Percentiles rank a stretch among this genome's conserved stretches.
phyloP scores from a whole-genome alignment of 2,329 filamentous ascomycete genomes.

The Penicillium sp. region DNA sequence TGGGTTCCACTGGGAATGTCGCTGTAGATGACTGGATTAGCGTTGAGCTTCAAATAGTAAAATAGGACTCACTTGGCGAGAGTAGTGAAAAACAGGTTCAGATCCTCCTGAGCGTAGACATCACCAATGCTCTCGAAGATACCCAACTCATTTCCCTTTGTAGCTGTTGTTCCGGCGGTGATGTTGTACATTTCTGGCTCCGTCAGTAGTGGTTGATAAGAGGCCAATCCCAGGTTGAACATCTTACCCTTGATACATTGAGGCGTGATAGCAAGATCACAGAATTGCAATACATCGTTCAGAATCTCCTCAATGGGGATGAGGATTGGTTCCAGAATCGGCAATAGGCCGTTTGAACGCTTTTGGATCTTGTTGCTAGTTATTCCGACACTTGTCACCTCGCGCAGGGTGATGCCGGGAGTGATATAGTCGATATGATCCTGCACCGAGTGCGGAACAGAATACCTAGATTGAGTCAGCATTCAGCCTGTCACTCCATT shows the following conservation, averaged over 20 bases:
- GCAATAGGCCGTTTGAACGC: slow-evolving; percentile 23
- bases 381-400: slow-evolving; percentile 24
- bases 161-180: slow-evolving; percentile 38
- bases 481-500: not conserved
- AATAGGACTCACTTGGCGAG: slow-evolving; percentile 29
- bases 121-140: slow-evolving; percentile 49
- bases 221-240: not conserved
- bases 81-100: slow-evolving; percentile 43
- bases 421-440: slow-evolving; percentile 36
- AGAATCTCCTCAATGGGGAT: slow-evolving; percentile 23
- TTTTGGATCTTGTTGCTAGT: slow-evolving; percentile 16
- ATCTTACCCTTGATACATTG: slow-evolving; percentile 38
- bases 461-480: slow-evolving; percentile 21
- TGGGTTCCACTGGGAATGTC: slow-evolving; percentile 42
- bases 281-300: slow-evolving; percentile 20
- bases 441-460: slow-evolving; percentile 29
- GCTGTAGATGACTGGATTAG: slow-evolving; percentile 7
- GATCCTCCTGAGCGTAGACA: slow-evolving; percentile 47
- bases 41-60: too few relatives aligned
- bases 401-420: slow-evolving; percentile 35
- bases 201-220: not conserved
- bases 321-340: slow-evolving; percentile 27
- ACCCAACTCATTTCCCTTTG: slow-evolving; percentile 45
- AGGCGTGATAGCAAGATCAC: slow-evolving; percentile 40
- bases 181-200: slow-evolving; percentile 43